Evolutionary conservation across 164 flowering plant species (phyloP).

Genomic region (Tetrastigma voinierianum): DNA sequence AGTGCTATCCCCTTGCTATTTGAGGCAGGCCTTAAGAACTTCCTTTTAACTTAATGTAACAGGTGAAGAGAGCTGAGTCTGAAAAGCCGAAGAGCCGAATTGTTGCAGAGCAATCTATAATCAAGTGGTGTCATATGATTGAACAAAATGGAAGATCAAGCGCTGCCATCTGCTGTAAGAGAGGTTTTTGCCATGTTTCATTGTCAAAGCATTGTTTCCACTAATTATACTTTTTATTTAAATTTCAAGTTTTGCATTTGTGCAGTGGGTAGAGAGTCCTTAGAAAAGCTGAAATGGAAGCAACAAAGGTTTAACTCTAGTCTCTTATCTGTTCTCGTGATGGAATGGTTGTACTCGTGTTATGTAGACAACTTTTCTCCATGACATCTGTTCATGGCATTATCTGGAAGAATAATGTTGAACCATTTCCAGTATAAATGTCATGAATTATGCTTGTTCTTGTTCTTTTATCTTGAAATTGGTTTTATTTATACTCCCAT

Average conservation of each 20-base stretch:
- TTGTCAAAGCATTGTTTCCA: background rate
- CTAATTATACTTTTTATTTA: background rate
- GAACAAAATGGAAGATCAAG: conserved; percentile 92
- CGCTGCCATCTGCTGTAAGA: conserved; percentile 72
- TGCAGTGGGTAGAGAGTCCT: conserved; percentile 81
- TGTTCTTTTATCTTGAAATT: background rate
- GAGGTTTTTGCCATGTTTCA: conserved; percentile 18
- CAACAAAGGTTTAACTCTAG: conserved; percentile 53
- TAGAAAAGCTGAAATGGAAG: conserved; percentile 97
- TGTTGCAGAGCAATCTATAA: conserved; percentile 82
- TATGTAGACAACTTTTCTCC: background rate
- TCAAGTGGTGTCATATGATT: conserved; percentile 77
- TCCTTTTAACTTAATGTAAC: background rate
- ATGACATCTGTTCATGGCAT: background rate
- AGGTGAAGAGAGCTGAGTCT: conserved; percentile 94
- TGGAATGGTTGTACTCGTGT: background rate
- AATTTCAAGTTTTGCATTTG: background rate
- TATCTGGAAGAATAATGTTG: background rate
- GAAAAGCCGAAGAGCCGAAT: conserved; percentile 70
- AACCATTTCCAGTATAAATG: background rate
- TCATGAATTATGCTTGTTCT: background rate
- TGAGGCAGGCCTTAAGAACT: background rate
- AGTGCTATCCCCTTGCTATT: too few species aligned
- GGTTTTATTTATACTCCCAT: background rate
- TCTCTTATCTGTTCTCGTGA: background rate